phyloP scores from a whole-genome alignment of 306 rosid species.

The Amphicarpaea edgeworthii region DNA sequence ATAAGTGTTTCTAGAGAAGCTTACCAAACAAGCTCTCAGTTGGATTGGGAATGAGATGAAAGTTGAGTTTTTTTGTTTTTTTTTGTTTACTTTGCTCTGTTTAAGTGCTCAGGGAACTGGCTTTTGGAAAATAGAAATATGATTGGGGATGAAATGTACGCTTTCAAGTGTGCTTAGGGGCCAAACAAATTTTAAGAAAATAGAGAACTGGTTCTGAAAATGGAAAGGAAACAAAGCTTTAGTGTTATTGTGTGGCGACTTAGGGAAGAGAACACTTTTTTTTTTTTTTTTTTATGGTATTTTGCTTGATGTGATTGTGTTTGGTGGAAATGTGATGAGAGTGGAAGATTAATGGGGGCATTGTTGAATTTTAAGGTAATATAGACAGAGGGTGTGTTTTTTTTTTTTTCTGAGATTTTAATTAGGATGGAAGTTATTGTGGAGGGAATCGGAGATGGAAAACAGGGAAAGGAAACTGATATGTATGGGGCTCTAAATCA shows the following conservation, averaged over 20 bases:
- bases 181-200: background rate
- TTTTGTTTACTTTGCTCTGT: background rate
- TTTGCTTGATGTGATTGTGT: background rate
- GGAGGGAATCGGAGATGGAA: background rate
- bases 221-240: background rate
- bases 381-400: background rate
- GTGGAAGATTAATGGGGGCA: background rate
- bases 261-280: background rate
- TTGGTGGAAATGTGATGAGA: background rate
- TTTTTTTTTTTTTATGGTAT: background rate
- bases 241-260: background rate
- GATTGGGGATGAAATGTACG: background rate
- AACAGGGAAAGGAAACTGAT: background rate
- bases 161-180: background rate
- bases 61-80: too few species aligned
- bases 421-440: too few species aligned
- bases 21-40: too few species aligned
- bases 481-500: background rate
- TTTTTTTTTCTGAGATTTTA: background rate
- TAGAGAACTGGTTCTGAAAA: background rate
- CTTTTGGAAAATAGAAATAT: background rate
- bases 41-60: too few species aligned
- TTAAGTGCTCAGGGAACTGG: background rate
- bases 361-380: background rate
- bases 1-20: too few species aligned